Evolutionary conservation across 768 basidiomycete species (phyloP).

Genomic region (Tylopilus cervinicoccineus): DNA sequence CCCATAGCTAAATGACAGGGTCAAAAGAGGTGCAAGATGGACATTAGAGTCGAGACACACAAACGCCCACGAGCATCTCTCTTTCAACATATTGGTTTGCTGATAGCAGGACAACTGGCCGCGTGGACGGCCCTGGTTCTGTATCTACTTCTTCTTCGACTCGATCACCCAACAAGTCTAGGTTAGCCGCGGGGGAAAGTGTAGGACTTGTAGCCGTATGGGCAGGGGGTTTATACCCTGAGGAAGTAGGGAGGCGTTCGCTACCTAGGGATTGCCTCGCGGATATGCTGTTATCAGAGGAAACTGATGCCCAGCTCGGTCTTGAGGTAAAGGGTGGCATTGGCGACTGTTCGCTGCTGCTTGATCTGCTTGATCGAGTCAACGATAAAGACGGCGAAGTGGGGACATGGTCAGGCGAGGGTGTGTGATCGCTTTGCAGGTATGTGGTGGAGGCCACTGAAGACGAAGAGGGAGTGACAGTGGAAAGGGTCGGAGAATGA

Average conservation of each 20-base stretch:
- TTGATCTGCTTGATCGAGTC: slow-evolving; percentile 13
- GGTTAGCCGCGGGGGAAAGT: slow-evolving; percentile 11
- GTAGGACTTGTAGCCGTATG: slow-evolving; percentile 23
- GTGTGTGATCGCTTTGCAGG: slow-evolving; percentile 11
- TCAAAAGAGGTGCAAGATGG: slow-evolving; percentile 3
- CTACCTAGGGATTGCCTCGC: slow-evolving; percentile 12
- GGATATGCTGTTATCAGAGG: slow-evolving; percentile 22
- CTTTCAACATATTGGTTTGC: slow-evolving; percentile 50
- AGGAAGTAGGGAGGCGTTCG: slow-evolving; percentile 9
- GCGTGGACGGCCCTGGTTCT: slow-evolving; percentile 14
- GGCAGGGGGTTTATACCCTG: slow-evolving; percentile 18
- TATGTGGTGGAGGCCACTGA: slow-evolving; percentile 1
- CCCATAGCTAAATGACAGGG: slow-evolving; percentile 52
- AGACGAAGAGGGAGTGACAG: slow-evolving; percentile 8
- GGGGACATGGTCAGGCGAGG: slow-evolving; percentile 9
- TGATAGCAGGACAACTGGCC: slow-evolving; percentile 13
- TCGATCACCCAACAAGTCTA: slow-evolving; percentile 17
- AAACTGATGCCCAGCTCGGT: slow-evolving; percentile 22
- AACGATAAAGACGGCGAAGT: slow-evolving; percentile 15
- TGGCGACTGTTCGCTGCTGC: slow-evolving; percentile 11
- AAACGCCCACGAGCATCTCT: slow-evolving; percentile 55
- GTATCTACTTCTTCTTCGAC: slow-evolving; percentile 14
- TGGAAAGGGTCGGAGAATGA: slow-evolving; percentile 8
- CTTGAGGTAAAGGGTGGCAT: slow-evolving; percentile 14
- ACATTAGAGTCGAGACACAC: slow-evolving; percentile 42